phyloP scores from a whole-genome alignment of 805 yeast genomes.

The Saccharomyces mikatae region DNA sequence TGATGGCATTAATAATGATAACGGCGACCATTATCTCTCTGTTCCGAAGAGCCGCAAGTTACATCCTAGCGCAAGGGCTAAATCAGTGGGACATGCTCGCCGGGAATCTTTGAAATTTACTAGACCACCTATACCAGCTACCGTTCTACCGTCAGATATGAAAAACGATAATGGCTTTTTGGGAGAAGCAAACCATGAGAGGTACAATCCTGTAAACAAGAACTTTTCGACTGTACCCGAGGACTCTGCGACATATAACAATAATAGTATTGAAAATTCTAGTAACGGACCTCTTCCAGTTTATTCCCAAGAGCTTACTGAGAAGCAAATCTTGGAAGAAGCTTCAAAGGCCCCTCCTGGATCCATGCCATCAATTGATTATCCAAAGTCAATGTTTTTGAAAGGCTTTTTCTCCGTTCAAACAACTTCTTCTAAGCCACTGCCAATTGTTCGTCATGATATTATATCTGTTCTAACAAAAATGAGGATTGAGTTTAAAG shows the following conservation, averaged over 20 bases:
- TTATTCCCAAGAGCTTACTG: constrained; percentile 33
- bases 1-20: constrained; percentile 1
- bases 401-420: constrained; percentile 93
- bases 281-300: constrained; percentile 1
- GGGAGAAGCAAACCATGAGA: constrained; percentile 5
- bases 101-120: constrained; percentile 44
- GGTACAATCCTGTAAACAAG: background rate
- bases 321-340: constrained; percentile 40
- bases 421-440: constrained; percentile 86
- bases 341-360: constrained; percentile 59
- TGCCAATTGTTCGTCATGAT: constrained; percentile 80
- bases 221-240: constrained; percentile 37
- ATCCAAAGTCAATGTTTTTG: constrained; percentile 80
- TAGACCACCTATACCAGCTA: constrained; percentile 30
- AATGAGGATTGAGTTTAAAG: constrained; percentile 73
- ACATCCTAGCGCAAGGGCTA: constrained; percentile 85
- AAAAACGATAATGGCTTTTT: constrained; percentile 38
- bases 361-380: constrained; percentile 89
- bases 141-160: constrained; percentile 19
- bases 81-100: constrained; percentile 64
- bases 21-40: constrained; percentile 15
- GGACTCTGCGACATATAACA: constrained; percentile 43
- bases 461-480: constrained; percentile 68
- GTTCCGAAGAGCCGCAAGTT: constrained; percentile 29
- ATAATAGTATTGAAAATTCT: constrained; percentile 3